Evolutionary conservation across 75 land plant species (phyloP), one percentile per base, ranked within the genome.

Genomic region (Larix kaempferi): DNA sequence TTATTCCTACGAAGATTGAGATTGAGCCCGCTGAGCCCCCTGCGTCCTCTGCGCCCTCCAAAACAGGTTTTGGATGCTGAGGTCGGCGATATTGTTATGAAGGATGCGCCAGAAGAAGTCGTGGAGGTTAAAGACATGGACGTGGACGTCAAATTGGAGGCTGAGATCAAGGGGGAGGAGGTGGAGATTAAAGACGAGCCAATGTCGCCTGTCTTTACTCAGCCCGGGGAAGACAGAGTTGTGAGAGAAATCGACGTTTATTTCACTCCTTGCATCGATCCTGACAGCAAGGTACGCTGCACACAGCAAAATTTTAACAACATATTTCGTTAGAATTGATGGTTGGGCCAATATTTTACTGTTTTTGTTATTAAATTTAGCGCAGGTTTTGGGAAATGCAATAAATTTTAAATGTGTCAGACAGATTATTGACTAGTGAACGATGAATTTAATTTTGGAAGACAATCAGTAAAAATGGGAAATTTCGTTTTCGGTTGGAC

Each of bases 171-270:
- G 49, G 49, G 8, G 54, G 72, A 69, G 49, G 49, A 19, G 25
- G 64, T 4, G n/a, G 72, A 41, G 49, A 8, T 69, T 69, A 69
- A 69, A 41, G 72, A 69, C n/a, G 52, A 69, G 72, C 54, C 54
- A 49, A 10, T 49, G 54, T 49, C 12, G 14, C 6, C 35, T 33
- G 39, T 26, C 41, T 17, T 25, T 66, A 71, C 39, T 29, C 52
- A 65, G 15, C 59, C 63, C 3, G 54, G 61, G 7, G 89, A 74
- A 52, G 89, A 93, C 78, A 61, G 41, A 14, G 88, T 93, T 61
- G 87, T 93, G 16, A 76, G 94, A 4, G 95, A 93, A 79, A 91
- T 93, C 58, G 95, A 93, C 56, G 91, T 93, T 12, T 87, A 83
- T 80, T 79, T 89, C 74, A 82, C 74, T 77, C 91, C 91, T 22